Conservation (phyloP, 768 basidiomycete genomes). For the Podaxis pistillaris region DNA sequence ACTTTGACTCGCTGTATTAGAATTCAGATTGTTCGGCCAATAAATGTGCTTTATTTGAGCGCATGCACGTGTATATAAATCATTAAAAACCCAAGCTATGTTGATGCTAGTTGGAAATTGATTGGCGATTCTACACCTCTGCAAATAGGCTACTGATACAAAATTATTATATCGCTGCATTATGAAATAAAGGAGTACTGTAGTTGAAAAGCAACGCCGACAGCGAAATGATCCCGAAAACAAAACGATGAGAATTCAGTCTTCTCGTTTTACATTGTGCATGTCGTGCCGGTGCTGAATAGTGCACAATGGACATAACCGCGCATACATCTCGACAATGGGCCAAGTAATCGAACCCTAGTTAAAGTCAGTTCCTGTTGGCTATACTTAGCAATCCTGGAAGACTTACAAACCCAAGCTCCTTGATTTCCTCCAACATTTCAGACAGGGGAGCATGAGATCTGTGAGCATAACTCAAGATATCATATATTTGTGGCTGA, state of each 20-base stretch:
- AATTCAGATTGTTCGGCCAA: background rate
- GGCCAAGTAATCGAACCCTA: constrained; percentile 72
- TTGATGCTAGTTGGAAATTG: background rate
- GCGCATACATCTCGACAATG: constrained; percentile 67
- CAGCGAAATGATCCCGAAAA: background rate
- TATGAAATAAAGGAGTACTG: background rate
- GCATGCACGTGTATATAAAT: too few species aligned
- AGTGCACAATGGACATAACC: constrained; percentile 53
- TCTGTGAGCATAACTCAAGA: constrained; percentile 64
- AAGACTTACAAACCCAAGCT: constrained; percentile 57
- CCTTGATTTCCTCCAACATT: constrained; percentile 56
- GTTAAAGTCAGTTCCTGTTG: background rate
- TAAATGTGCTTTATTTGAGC: background rate
- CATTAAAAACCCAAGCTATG: too few species aligned
- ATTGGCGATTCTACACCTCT: background rate
- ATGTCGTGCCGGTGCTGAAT: constrained; percentile 17
- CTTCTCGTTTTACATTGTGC: constrained; percentile 6
- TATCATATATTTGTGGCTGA: constrained; percentile 65
- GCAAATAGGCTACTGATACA: background rate
- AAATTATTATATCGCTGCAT: background rate
- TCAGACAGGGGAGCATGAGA: constrained; percentile 50
- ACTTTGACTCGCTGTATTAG: background rate
- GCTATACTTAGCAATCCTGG: background rate
- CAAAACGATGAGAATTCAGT: background rate
- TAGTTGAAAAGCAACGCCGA: background rate